Percentiles rank a stretch among this genome's conserved stretches.
Conservation (phyloP, 2,329 filamentous ascomycete genomes). For the Dothideomycetidae sp. region DNA sequence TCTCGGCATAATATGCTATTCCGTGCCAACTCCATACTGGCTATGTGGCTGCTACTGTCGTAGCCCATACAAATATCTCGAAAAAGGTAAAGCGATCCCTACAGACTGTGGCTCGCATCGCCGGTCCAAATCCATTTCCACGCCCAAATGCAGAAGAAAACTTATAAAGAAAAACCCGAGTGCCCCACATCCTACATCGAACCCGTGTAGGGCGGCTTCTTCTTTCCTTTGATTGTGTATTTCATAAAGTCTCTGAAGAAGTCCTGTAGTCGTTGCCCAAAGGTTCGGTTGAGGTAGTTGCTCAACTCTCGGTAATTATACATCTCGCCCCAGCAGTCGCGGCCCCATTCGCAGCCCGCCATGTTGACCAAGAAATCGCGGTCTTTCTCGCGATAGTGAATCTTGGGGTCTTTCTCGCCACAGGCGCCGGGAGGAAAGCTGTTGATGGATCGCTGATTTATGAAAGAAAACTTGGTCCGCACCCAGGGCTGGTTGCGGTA, state of each 20-base stretch:
- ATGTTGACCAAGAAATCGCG: slow-evolving; percentile 95
- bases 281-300: slow-evolving; percentile 72
- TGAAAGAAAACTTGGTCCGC: slow-evolving; percentile 72
- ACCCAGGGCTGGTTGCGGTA: slow-evolving; percentile 90
- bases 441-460: slow-evolving; percentile 85
- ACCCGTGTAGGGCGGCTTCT: slow-evolving; percentile 9
- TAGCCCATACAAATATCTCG: too few species aligned
- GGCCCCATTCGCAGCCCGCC: slow-evolving; percentile 93
- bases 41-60: too few species aligned
- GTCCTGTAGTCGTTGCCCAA: slow-evolving; percentile 55
- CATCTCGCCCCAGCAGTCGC: slow-evolving; percentile 97
- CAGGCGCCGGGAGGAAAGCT: slow-evolving; percentile 87
- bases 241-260: slow-evolving; percentile 26
- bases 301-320: slow-evolving; percentile 87
- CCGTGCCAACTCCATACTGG: too few species aligned
- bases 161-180: neutral
- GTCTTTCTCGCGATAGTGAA: slow-evolving; percentile 76
- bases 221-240: slow-evolving; percentile 13
- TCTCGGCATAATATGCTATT: too few species aligned
- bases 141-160: slow-evolving; percentile 1
- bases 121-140: too few species aligned
- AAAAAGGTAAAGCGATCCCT: too few species aligned
- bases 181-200: neutral
- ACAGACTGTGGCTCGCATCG: too few species aligned
- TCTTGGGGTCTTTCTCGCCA: slow-evolving; percentile 55